A percentile compares a stretch with the other conserved stretches of the same genome.
phyloP scores from a whole-genome alignment of 2,329 filamentous ascomycete genomes.

The Penicillium sp. region DNA sequence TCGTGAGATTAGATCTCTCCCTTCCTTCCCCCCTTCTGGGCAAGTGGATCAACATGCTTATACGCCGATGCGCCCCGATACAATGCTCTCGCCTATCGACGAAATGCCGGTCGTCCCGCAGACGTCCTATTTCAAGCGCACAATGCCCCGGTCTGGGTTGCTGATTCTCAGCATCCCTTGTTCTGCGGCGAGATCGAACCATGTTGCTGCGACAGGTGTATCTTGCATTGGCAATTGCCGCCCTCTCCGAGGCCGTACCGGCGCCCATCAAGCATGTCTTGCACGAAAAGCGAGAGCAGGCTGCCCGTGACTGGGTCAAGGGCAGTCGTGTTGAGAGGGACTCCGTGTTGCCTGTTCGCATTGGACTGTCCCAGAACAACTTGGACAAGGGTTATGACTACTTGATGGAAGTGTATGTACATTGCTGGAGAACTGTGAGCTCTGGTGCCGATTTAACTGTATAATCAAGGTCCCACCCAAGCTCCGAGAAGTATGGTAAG shows the following conservation, averaged over 20 bases:
- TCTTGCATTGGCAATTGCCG: slow-evolving; percentile 16
- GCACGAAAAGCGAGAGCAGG: slow-evolving; percentile 37
- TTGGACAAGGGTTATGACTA: slow-evolving; percentile 40
- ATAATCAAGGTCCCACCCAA: slow-evolving; percentile 33
- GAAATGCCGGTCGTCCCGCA: neutral
- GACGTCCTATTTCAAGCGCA: slow-evolving; percentile 12
- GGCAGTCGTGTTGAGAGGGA: slow-evolving; percentile 30
- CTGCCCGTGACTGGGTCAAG: slow-evolving; percentile 35
- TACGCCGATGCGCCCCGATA: slow-evolving; percentile 1
- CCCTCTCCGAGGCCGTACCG: slow-evolving; percentile 23
- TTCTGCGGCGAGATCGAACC: neutral
- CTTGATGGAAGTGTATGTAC: slow-evolving; percentile 38
- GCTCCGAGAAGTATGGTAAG: slow-evolving; percentile 38
- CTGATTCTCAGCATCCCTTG: neutral
- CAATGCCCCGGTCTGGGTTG: neutral
- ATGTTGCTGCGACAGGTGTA: slow-evolving; percentile 16
- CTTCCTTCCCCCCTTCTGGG: neutral
- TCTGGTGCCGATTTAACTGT: neutral
- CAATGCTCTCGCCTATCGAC: neutral
- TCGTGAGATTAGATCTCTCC: neutral
- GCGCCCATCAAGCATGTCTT: slow-evolving; percentile 33
- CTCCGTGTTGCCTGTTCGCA: slow-evolving; percentile 41
- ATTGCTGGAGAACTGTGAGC: neutral
- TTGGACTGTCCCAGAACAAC: slow-evolving; percentile 43
- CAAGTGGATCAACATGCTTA: slow-evolving; percentile 7